A percentile compares a stretch with the other conserved stretches of the same genome.
These are phyloP conservation scores for Entomophthora muscae DNA, from an alignment of 371 early-diverging fungal genomes.

Conservation along the genomic window DNA sequence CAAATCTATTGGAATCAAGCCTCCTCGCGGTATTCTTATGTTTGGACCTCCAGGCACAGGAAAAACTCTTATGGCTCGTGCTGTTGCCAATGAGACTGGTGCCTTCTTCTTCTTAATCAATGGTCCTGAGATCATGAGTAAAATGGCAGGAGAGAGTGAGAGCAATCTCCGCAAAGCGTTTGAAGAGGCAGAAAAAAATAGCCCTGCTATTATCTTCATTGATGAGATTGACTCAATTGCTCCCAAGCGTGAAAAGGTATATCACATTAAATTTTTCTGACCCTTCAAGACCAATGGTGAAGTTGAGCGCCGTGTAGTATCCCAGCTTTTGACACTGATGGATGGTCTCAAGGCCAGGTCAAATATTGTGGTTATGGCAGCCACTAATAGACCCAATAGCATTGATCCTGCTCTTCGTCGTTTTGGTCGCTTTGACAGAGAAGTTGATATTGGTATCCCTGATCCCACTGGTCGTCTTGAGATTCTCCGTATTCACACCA, in stretches of 20 bases:
- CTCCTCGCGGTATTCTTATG: slow-evolving; percentile 89
- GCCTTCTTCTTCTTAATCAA: slow-evolving; percentile 95
- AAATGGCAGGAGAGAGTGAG: slow-evolving; percentile 99
- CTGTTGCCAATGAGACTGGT: slow-evolving; percentile 54
- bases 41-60: slow-evolving; percentile 99
- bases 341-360: slow-evolving; percentile 98
- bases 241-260: slow-evolving; percentile 97
- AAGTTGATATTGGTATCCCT: slow-evolving; percentile 99
- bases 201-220: slow-evolving; percentile 96
- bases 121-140: slow-evolving; percentile 99
- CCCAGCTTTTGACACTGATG: slow-evolving; percentile 98
- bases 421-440: slow-evolving; percentile 99
- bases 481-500: slow-evolving; percentile 98
- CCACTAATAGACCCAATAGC: slow-evolving; percentile 97
- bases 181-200: slow-evolving; percentile 97
- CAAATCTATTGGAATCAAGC: slow-evolving; percentile 97
- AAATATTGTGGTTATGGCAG: slow-evolving; percentile 96
- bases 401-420: slow-evolving; percentile 99
- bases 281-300: slow-evolving; percentile 81
- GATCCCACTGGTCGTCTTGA: slow-evolving; percentile 98
- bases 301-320: slow-evolving; percentile 98
- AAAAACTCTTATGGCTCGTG: slow-evolving; percentile 66
- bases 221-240: slow-evolving; percentile 97
- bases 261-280: background rate
- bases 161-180: slow-evolving; percentile 97